Conservation (phyloP, 139 green algal species). For the Micractinium sp. region DNA sequence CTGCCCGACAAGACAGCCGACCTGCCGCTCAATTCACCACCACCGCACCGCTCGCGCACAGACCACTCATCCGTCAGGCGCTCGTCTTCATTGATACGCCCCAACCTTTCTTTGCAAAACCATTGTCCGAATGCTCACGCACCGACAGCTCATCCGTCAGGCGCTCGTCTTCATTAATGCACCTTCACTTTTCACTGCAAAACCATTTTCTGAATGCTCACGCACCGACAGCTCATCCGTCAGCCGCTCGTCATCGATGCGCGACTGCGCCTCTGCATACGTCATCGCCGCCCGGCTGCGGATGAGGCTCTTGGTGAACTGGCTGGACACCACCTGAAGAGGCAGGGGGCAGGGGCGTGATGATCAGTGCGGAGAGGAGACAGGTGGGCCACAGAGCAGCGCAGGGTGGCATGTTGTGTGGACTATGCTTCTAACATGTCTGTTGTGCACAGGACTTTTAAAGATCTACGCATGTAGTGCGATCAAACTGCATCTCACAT, state of each 20-base stretch:
- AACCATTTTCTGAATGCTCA: background rate
- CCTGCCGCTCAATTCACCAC: too few species aligned
- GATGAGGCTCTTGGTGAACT: slow-evolving; percentile 91
- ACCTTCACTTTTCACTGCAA: background rate
- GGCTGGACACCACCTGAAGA: slow-evolving; percentile 40
- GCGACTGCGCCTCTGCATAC: slow-evolving; percentile 91
- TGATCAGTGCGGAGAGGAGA: background rate
- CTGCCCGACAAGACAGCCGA: too few species aligned
- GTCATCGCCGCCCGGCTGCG: slow-evolving; percentile 84
- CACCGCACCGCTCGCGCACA: background rate
- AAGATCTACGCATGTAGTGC: too few species aligned
- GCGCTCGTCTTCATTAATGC: slow-evolving; percentile 90
- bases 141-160: slow-evolving; percentile 78
- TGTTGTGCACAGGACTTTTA: too few species aligned
- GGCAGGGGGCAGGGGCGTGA: background rate
- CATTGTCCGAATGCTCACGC: background rate
- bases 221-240: slow-evolving; percentile 75
- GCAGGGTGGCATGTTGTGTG: too few species aligned
- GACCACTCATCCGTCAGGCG: slow-evolving; percentile 76
- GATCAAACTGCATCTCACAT: too few species aligned
- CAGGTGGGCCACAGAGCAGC: background rate
- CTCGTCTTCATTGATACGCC: slow-evolving; percentile 91
- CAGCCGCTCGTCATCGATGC: slow-evolving; percentile 87
- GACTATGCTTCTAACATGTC: too few species aligned
- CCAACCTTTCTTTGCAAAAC: background rate